Base-by-base conservation (phyloP, 2,329 filamentous ascomycete genomes). In the Nemania sp. region DNA sequence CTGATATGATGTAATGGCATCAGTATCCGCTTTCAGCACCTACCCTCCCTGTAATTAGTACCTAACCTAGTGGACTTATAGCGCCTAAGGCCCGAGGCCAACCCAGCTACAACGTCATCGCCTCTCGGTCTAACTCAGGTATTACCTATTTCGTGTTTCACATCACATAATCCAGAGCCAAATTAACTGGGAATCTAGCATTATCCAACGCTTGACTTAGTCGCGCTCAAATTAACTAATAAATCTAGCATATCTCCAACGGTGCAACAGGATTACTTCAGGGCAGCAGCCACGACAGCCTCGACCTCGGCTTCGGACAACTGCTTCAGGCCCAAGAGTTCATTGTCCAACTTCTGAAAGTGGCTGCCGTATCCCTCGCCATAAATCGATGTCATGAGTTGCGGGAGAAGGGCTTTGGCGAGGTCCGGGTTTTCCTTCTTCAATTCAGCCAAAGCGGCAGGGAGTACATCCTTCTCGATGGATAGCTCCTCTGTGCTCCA, bases 251-350 rank as follows among this genome's bases (percentile, higher is more conserved):
- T 4, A 14, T 33, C 15, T n/a, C 4, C 8, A 14, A 12, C 14
- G 15, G 6, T 1, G 36, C 28, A 15, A 7, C 31, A 43, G 19
- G 12, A 28, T 26, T 52, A 59, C 24, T 54, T 52, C 11, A 26
- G 17, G 8, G 54, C 44, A 3, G 23, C 44, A 8, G 50, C 57
- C 4, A 57, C 15, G 22, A 54, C 48, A 39, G 43, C 58, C 56
- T 68, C 61, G 19, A 75, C 42, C 42, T 74, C 70, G 7, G 61
- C 67, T 9, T 72, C 68, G 2, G 56, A 68, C 33, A 71, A 36
- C 46, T 61, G 57, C 46, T 64, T 63, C 6, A 76, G 51, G 1
- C 73, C 73, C 19, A 77, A 56, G 37, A 74, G 49, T 31, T 74
- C 68, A 57, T 76, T 76, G 39, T 72, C 71, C 22, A 68, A 19